Conservation (phyloP, 495 filamentous ascomycete species). For the Amorphotheca resinae region DNA sequence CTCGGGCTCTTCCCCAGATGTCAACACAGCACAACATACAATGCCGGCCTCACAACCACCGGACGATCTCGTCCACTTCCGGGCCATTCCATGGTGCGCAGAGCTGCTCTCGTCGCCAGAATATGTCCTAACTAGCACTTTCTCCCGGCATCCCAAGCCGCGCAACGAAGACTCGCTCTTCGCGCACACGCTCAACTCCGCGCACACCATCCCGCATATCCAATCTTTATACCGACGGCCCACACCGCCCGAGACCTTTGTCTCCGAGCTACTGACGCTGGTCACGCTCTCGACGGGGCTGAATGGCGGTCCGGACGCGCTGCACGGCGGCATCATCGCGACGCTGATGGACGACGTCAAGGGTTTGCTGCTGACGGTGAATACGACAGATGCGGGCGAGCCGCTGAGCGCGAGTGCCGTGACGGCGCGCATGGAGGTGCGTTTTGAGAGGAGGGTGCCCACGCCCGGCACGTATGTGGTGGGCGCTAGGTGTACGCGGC, state of each 20-base stretch:
- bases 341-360: constrained; percentile 46
- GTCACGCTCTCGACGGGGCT: constrained; percentile 41
- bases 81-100: constrained; percentile 45
- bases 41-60: background rate
- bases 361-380: constrained; percentile 37
- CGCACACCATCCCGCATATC: constrained; percentile 36
- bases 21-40: too few species aligned
- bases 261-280: constrained; percentile 33
- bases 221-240: constrained; percentile 33
- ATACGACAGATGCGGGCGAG: constrained; percentile 20
- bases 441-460: constrained; percentile 37
- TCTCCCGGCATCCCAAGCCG: constrained; percentile 31
- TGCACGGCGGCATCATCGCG: constrained; percentile 50
- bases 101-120: constrained; percentile 30
- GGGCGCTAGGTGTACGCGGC: constrained; percentile 27
- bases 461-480: constrained; percentile 43
- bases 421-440: constrained; percentile 47
- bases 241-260: constrained; percentile 3
- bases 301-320: constrained; percentile 43
- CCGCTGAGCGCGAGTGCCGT: constrained; percentile 22
- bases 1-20: too few species aligned
- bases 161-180: constrained; percentile 41
- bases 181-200: constrained; percentile 39
- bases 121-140: constrained; percentile 26
- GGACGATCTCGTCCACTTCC: constrained; percentile 32